These are phyloP conservation scores for Fusarium xyrophilum DNA, from an alignment of 2,329 filamentous ascomycete genomes.

Conservation along the genomic window DNA sequence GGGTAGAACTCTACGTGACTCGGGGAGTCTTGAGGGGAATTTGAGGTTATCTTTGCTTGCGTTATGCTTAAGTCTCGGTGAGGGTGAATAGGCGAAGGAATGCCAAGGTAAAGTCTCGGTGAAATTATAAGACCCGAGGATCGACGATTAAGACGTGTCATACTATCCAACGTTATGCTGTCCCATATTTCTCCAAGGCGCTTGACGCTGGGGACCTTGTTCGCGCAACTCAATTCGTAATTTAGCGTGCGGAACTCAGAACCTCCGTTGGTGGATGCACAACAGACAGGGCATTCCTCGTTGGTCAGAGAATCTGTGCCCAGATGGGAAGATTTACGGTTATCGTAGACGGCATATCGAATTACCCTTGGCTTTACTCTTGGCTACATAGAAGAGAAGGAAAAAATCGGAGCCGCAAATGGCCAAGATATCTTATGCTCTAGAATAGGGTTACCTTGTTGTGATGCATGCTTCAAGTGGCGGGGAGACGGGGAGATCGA, in stretches of 20 bases:
- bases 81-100: neutral
- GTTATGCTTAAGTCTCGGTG: neutral
- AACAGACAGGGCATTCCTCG: neutral
- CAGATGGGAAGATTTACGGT: neutral
- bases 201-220: fast-evolving
- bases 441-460: neutral
- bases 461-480: neutral
- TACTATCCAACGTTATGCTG: too few relatives aligned
- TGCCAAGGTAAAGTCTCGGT: neutral
- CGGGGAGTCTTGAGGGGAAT: neutral
- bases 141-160: neutral
- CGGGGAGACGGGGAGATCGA: neutral
- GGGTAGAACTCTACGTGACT: neutral
- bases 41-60: neutral
- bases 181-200: neutral
- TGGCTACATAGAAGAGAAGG: neutral
- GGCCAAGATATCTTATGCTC: neutral
- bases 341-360: neutral
- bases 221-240: fast-evolving
- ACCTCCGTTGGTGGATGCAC: fast-evolving
- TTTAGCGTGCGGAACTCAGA: neutral
- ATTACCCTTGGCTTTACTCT: neutral
- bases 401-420: neutral
- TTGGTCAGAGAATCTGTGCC: neutral
- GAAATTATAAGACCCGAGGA: neutral